Percentiles rank a stretch among this genome's conserved stretches.
phyloP scores from a whole-genome alignment of 1,284 basidiomycete genomes.

The Rhodofomes roseus region DNA sequence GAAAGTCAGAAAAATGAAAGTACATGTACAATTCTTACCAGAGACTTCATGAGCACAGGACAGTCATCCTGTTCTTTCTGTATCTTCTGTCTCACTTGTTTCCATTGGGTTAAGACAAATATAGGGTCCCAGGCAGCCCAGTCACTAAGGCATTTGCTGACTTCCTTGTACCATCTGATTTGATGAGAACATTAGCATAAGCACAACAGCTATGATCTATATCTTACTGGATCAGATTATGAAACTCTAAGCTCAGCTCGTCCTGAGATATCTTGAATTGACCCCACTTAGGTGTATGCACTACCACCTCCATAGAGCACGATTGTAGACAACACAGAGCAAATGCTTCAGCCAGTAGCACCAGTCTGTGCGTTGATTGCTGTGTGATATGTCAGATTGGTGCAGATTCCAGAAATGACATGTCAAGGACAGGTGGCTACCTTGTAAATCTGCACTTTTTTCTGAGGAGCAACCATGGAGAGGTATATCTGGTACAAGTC shows the following conservation, averaged over 20 bases:
- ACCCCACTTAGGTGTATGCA: not conserved
- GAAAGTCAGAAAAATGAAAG: not conserved
- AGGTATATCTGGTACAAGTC: not conserved
- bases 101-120: not conserved
- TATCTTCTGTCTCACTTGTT: not conserved
- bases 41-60: not conserved
- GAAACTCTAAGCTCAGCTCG: not conserved
- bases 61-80: not conserved
- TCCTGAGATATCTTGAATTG: not conserved
- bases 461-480: not conserved
- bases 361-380: not conserved
- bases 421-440: not conserved
- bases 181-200: not conserved
- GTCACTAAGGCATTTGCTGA: not conserved
- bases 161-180: not conserved
- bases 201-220: not conserved
- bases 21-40: not conserved
- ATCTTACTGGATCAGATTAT: not conserved
- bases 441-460: not conserved
- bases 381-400: not conserved
- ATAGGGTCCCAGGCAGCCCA: not conserved
- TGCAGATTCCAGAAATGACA: not conserved
- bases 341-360: not conserved
- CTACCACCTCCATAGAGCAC: not conserved
- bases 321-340: not conserved